Evolutionary conservation across 192 early-diverging fungal species (phyloP).

Genomic region (Chytriomyces sp.): DNA sequence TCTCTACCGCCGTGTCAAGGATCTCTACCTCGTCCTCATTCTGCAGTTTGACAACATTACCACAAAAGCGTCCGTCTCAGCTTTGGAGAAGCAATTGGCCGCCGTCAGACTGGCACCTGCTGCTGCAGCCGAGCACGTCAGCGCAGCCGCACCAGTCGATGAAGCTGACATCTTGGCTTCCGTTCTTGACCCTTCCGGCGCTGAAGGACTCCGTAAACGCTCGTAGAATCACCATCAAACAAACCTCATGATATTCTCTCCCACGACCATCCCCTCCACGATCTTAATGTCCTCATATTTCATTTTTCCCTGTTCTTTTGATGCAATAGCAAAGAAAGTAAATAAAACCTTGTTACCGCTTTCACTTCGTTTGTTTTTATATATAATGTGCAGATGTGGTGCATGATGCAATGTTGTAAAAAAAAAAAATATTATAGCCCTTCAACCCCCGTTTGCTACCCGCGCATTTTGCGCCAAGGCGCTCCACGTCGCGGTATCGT

Average conservation of each 20-base stretch:
- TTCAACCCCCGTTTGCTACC: not conserved
- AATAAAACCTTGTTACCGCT: not conserved
- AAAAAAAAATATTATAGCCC: not conserved
- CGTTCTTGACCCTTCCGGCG: not conserved
- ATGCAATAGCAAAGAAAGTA: not conserved
- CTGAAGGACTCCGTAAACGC: not conserved
- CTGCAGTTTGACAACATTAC: constrained; percentile 17
- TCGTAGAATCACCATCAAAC: too few relatives aligned
- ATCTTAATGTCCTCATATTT: too few relatives aligned
- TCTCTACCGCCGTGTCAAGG: constrained; percentile 52
- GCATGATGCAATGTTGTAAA: not conserved
- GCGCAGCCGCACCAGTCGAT: not conserved
- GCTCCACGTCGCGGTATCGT: constrained; percentile 9
- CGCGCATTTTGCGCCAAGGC: not conserved
- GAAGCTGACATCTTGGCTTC: not conserved
- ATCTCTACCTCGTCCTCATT: constrained; percentile 47
- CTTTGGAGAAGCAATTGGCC: constrained; percentile 29
- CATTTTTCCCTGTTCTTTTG: not conserved
- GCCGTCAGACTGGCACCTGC: not conserved
- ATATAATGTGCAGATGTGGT: not conserved
- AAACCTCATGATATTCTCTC: too few relatives aligned
- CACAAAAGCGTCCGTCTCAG: constrained; percentile 19
- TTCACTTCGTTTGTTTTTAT: not conserved
- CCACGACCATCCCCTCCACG: too few relatives aligned
- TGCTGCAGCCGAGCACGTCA: not conserved